These are phyloP conservation scores for Raffaelea albimanens DNA, from an alignment of 2,329 filamentous ascomycete genomes.

Conservation along the genomic window DNA sequence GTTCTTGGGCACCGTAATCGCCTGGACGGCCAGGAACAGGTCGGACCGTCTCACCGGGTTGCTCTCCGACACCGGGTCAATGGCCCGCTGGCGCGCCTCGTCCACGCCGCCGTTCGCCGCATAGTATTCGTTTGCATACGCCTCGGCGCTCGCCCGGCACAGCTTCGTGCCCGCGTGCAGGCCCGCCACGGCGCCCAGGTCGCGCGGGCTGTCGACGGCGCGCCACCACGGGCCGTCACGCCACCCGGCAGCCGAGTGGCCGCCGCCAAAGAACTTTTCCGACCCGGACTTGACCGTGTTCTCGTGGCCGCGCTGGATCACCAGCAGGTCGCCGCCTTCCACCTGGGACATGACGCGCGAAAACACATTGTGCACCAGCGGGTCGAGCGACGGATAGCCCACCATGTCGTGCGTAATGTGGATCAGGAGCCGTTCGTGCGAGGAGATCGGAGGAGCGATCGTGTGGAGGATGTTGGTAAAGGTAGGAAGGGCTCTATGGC, in stretches of 20 bases:
- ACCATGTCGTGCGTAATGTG: conserved; percentile 95
- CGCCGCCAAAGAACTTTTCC: conserved; percentile 17
- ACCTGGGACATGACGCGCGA: conserved; percentile 97
- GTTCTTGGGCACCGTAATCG: conserved; percentile 47
- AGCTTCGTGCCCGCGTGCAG: conserved; percentile 84
- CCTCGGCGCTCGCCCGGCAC: conserved; percentile 78
- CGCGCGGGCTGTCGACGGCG: conserved; percentile 57
- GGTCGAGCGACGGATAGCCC: conserved; percentile 89
- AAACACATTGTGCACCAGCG: conserved; percentile 85
- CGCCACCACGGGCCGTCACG: conserved; percentile 97
- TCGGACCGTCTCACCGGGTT: conserved; percentile 91
- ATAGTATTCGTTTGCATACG: conserved; percentile 80
- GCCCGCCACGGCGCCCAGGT: conserved; percentile 71
- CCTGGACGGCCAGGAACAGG: conserved; percentile 92
- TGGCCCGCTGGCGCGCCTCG: conserved; percentile 68
- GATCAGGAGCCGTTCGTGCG: conserved; percentile 92
- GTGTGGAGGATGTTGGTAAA: conserved; percentile 94
- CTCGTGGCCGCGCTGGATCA: conserved; percentile 88
- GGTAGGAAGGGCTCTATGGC: conserved; percentile 79
- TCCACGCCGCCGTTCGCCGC: conserved; percentile 64
- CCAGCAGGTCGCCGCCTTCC: conserved; percentile 88
- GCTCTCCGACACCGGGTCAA: conserved; percentile 67
- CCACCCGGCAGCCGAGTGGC: conserved; percentile 59
- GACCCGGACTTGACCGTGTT: conserved; percentile 52
- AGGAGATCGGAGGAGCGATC: conserved; percentile 89